Conservation (phyloP, 768 basidiomycete genomes). For the Tylopilus sp. region DNA sequence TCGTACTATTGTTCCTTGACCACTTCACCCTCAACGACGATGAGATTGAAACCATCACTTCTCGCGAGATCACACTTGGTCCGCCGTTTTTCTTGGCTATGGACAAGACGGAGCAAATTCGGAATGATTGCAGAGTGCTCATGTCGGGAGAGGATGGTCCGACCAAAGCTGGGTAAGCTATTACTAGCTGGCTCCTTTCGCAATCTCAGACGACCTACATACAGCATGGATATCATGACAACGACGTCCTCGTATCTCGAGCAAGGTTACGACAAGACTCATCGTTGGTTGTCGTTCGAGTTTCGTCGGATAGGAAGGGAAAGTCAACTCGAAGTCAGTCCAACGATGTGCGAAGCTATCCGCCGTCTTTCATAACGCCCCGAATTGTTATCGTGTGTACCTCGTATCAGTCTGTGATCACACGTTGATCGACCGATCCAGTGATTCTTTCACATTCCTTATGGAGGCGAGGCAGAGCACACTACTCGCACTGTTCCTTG, state of each 20-base stretch:
- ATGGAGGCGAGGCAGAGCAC: slow-evolving; percentile 80
- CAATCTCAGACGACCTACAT: not conserved
- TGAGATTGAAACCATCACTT: slow-evolving; percentile 72
- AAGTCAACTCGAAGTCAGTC: slow-evolving; percentile 63
- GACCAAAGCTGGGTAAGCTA: slow-evolving; percentile 66
- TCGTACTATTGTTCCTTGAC: slow-evolving; percentile 75
- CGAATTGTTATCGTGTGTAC: slow-evolving; percentile 53
- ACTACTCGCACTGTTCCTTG: slow-evolving; percentile 77
- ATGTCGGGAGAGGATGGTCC: slow-evolving; percentile 83
- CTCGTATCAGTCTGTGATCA: not conserved
- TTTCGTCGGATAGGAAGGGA: slow-evolving; percentile 79
- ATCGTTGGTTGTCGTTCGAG: slow-evolving; percentile 81
- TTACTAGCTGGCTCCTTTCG: not conserved
- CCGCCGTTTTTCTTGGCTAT: slow-evolving; percentile 77
- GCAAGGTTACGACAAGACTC: slow-evolving; percentile 85
- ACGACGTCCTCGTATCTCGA: slow-evolving; percentile 80
- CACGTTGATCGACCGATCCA: slow-evolving; percentile 24
- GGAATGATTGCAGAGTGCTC: slow-evolving; percentile 80
- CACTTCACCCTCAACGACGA: slow-evolving; percentile 80
- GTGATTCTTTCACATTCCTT: slow-evolving; percentile 73
- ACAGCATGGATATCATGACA: slow-evolving; percentile 85
- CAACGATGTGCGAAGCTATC: slow-evolving; percentile 68
- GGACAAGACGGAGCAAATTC: slow-evolving; percentile 80
- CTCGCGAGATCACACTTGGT: slow-evolving; percentile 75
- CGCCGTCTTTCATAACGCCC: slow-evolving; percentile 71